Base-by-base conservation (phyloP, 106 monocot species). In the Dactylorhiza incarnata region DNA sequence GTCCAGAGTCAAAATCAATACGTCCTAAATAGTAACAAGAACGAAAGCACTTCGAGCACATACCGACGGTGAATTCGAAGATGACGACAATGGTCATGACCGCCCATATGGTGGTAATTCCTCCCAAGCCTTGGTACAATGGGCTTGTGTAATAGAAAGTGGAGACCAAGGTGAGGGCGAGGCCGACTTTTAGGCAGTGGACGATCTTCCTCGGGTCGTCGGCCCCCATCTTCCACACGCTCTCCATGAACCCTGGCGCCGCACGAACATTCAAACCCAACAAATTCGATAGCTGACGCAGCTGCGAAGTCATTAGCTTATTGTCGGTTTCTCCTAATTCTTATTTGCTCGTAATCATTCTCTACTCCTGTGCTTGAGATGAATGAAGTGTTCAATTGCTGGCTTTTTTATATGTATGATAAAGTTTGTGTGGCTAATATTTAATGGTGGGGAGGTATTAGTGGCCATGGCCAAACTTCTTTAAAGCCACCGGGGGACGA, bases 1-100 rank as follows among this genome's bases (percentile, higher is more conserved):
- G 2, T 29, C 2, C 1, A 29, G 29, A 29, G 29, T 29, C 29
- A 29, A 29, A 29, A 29, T 2, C 0, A 29, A 29, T 29, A 29
- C 29, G 29, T 29, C 29, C 2, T 29, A 29, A 29, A 29, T 29
- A 29, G 29, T 29, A 29, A 29, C 29, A 29, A 29, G 29, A 29
- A 29, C 29, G 29, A 29, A 58, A 22, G 19, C n/a, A 4, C 71
- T 11, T 20, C 22, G 9, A 75, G 19, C 26, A 58, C 83, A 20
- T 86, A 86, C 91, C 91, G 11, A 92, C 84, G 7, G 88, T 81
- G 84, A 78, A 88, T 53, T 92, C 88, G 26, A 86, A 92, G 70
- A 92, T 63, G 0, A 85, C 86, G 5, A 92, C 84, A 6, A 89
- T 86, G 0, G 86, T 92, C 82, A 89, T 82, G 44, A 89, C 68